Percentiles rank a stretch among this genome's conserved stretches.
Evolutionary conservation across 2,329 filamentous ascomycete species (phyloP).

Genomic region (Fusarium musae): DNA sequence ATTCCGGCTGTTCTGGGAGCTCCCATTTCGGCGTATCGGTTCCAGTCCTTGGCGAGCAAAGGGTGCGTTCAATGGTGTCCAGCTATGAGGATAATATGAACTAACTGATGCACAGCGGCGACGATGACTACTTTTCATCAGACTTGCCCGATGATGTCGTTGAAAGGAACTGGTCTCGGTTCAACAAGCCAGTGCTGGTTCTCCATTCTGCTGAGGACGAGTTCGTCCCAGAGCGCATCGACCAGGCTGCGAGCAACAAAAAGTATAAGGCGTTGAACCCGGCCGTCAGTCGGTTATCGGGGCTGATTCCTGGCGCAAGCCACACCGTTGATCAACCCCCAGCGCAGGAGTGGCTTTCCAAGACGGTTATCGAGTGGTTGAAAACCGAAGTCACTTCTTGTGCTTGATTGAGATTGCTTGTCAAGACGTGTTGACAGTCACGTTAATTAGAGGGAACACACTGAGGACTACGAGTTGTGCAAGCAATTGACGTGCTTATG

Average conservation of each 20-base stretch:
- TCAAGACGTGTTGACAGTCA: background rate
- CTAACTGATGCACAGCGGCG: conserved; percentile 60
- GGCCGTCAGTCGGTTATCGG: conserved; percentile 62
- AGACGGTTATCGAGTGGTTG: conserved; percentile 61
- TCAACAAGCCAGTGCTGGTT: conserved; percentile 70
- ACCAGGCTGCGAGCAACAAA: conserved; percentile 67
- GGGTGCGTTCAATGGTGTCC: conserved; percentile 55
- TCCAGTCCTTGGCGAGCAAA: conserved; percentile 60
- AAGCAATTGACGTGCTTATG: background rate
- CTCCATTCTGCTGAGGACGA: conserved; percentile 75
- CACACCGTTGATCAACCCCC: conserved; percentile 61
- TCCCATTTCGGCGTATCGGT: conserved; percentile 64
- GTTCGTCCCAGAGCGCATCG: conserved; percentile 66
- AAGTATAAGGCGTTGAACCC: conserved; percentile 64
- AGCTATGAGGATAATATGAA: background rate
- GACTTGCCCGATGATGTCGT: conserved; percentile 72
- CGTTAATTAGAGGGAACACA: background rate
- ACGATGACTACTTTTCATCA: conserved; percentile 90
- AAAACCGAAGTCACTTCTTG: conserved; percentile 30
- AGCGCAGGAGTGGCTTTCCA: conserved; percentile 61
- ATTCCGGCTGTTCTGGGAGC: conserved; percentile 54
- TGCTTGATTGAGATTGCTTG: background rate
- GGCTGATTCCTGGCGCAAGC: conserved; percentile 62
- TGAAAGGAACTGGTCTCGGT: conserved; percentile 70
- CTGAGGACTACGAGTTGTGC: background rate